Evolutionary conservation across 2,329 filamentous ascomycete species (phyloP).

Genomic region (Colletotrichum chlorophyti): DNA sequence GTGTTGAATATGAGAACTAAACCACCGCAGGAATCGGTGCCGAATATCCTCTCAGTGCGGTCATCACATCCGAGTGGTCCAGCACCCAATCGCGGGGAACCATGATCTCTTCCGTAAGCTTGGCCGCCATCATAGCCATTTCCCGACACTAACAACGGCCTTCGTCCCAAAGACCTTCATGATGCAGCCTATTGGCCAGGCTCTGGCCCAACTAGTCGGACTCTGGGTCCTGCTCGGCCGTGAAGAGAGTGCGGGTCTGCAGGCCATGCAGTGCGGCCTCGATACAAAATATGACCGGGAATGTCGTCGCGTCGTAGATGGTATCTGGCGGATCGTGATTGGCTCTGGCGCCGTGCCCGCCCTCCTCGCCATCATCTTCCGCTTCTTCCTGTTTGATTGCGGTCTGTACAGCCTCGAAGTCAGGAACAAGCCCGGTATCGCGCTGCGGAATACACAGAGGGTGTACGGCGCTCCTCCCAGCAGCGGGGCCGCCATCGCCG

Average conservation of each 20-base stretch:
- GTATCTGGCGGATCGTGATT: slow-evolving; percentile 72
- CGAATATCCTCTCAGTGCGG: slow-evolving; percentile 71
- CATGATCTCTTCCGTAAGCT: slow-evolving; percentile 68
- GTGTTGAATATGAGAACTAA: neutral
- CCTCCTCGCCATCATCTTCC: slow-evolving; percentile 68
- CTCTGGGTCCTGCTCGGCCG: slow-evolving; percentile 58
- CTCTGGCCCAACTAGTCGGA: slow-evolving; percentile 68
- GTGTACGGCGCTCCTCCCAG: slow-evolving; percentile 60
- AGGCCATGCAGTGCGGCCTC: slow-evolving; percentile 55
- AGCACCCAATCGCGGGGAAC: slow-evolving; percentile 69
- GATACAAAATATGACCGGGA: slow-evolving; percentile 51
- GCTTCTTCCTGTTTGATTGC: slow-evolving; percentile 71
- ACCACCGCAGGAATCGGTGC: slow-evolving; percentile 53
- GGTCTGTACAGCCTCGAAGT: slow-evolving; percentile 71
- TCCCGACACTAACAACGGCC: neutral
- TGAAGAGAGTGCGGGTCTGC: slow-evolving; percentile 47
- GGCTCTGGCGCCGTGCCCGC: slow-evolving; percentile 70
- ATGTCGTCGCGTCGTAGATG: slow-evolving; percentile 58
- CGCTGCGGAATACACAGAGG: slow-evolving; percentile 64
- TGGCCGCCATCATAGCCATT: neutral
- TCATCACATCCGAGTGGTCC: slow-evolving; percentile 72
- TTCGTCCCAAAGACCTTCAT: slow-evolving; percentile 53
- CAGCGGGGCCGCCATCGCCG: too few species aligned
- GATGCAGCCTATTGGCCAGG: slow-evolving; percentile 73
- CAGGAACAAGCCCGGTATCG: slow-evolving; percentile 64